phyloP scores from a whole-genome alignment of 2,329 filamentous ascomycete genomes.

The Myriangium duriaei region DNA sequence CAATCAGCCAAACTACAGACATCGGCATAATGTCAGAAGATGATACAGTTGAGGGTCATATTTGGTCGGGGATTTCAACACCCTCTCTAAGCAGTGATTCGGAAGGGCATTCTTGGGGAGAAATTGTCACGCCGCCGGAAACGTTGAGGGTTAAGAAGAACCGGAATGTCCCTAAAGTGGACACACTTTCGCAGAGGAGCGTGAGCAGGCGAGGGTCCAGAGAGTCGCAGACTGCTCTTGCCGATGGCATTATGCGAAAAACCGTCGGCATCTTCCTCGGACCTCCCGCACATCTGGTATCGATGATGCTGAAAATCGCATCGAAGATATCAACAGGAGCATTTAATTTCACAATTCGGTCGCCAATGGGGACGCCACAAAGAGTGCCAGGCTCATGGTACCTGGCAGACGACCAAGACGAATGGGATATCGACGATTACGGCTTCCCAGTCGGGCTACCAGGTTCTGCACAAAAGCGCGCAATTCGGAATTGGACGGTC shows the following conservation, averaged over 20 bases:
- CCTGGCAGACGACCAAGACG: conserved; percentile 13
- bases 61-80: conserved; percentile 22
- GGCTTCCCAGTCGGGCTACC: conserved; percentile 3
- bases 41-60: conserved; percentile 3
- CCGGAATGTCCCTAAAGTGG: conserved; percentile 16
- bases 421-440: conserved; percentile 12
- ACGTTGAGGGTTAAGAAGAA: conserved; percentile 26
- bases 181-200: neutral
- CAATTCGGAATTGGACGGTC: neutral
- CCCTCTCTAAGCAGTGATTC: conserved; percentile 33
- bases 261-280: conserved; percentile 65
- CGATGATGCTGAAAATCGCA: conserved; percentile 70
- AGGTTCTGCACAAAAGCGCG: conserved; percentile 6
- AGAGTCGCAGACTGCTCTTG: conserved; percentile 12
- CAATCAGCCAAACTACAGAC: conserved; percentile 13
- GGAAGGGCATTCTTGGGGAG: conserved; percentile 28
- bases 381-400: conserved; percentile 11
- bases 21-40: conserved; percentile 8
- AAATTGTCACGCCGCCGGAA: conserved; percentile 28
- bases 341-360: conserved; percentile 14
- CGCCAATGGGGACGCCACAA: conserved; percentile 9
- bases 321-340: conserved; percentile 52
- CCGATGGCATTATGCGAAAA: conserved; percentile 53
- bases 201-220: neutral
- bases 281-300: conserved; percentile 66